phyloP scores from a whole-genome alignment of 2,329 filamentous ascomycete species.

The Huntiella omanensis region DNA sequence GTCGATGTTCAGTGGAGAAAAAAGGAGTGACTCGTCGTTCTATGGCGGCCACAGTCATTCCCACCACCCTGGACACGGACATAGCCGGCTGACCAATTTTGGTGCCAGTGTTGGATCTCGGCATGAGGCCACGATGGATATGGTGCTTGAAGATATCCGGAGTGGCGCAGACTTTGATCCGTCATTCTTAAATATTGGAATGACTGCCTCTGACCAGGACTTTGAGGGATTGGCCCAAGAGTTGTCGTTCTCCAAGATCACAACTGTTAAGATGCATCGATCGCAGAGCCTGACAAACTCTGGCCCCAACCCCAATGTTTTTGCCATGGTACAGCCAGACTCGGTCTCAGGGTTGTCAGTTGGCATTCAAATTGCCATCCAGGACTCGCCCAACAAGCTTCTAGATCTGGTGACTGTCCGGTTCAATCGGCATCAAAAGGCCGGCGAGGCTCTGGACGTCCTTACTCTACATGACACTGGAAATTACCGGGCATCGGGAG shows the following conservation, averaged over 20 bases:
- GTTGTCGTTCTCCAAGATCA: conserved; percentile 51
- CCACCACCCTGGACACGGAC: conserved; percentile 16
- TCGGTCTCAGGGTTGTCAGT: conserved; percentile 34
- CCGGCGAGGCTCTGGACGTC: conserved; percentile 1
- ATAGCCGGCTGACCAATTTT: background rate
- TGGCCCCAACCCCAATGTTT: conserved; percentile 28
- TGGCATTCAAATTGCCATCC: conserved; percentile 46
- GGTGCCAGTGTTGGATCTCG: background rate
- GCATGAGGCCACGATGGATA: conserved; percentile 23
- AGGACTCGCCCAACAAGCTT: conserved; percentile 48
- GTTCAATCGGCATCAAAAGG: conserved; percentile 3
- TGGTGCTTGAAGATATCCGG: conserved; percentile 48
- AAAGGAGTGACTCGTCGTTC: conserved; percentile 53
- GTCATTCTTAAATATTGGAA: conserved; percentile 38
- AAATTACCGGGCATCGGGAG: conserved; percentile 41
- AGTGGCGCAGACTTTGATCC: conserved; percentile 40
- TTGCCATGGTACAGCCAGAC: conserved; percentile 43
- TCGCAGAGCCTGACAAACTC: background rate
- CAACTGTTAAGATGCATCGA: conserved; percentile 40
- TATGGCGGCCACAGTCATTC: conserved; percentile 16
- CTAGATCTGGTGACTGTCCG: conserved; percentile 20
- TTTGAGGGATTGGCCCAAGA: conserved; percentile 55
- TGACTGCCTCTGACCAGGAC: conserved; percentile 18
- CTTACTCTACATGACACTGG: conserved; percentile 21
- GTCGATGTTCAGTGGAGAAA: conserved; percentile 55